Evolutionary conservation across 164 flowering plant genomes (phyloP), one percentile per base, ranked within the genome.

Genomic region (Macadamia integrifolia): DNA sequence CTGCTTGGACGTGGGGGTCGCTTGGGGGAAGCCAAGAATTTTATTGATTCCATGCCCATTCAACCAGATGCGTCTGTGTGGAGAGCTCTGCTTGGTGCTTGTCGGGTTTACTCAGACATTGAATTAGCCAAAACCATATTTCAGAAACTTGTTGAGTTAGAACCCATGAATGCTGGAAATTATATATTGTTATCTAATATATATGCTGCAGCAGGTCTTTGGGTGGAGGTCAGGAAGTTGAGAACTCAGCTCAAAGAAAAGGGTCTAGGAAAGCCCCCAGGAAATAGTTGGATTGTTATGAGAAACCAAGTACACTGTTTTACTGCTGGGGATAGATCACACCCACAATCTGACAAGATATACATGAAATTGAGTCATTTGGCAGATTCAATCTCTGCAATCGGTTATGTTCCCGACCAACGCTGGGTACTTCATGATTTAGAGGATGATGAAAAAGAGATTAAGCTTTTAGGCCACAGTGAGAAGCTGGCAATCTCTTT

Each of bases 11-110:
- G 84, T 75, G 85, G 77, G 12, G 91, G 91, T n/a, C 67, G 28
- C 50, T 70, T 87, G 55, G 64, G 72, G 65, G 84, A 87, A 80
- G 88, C 89, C 44, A 72, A 35, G 40, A 63, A 77, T 3, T 67
- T 87, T 56, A 74, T 83, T 12, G 58, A 74, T n/a, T 68, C 70
- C 4, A 87, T 87, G 87, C 86, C 83, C 2, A 71, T 87, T n/a
- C 67, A 81, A 71, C 86, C 91, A 50, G 85, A 78, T 75, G 78
- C 85, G 59, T 70, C 76, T 55, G 60, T 82, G 3, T 85, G 84
- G 87, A 77, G 88, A 68, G 82, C 91, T 60, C 72, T 87, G 69
- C 80, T 87, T 43, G 78, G 85, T 77, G 84, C 84, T 53, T 81
- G 85, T 76, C 75, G 79, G 40, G 67, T 75, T 55, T 72, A 72